Percentiles rank a stretch among this genome's conserved stretches.
Conservation (phyloP, 805 yeast genomes). For the Isabelozyma rhagii region DNA sequence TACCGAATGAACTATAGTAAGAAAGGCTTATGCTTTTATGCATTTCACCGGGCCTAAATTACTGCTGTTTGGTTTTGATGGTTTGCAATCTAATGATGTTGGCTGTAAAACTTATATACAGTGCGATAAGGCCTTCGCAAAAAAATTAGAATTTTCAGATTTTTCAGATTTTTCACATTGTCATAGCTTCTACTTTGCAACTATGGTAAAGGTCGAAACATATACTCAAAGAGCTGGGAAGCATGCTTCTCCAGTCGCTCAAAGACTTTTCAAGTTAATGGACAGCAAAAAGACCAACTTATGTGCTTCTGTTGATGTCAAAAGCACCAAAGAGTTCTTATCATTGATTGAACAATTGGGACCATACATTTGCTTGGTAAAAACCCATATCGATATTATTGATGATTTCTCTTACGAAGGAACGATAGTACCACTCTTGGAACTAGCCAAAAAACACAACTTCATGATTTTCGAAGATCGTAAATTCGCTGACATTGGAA, state of each 20-base stretch:
- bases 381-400: conserved; percentile 91
- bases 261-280: conserved; percentile 69
- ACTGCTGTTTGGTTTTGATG: too few relatives aligned
- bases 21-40: too few relatives aligned
- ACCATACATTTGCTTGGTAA: conserved; percentile 86
- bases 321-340: conserved; percentile 73
- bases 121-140: not conserved
- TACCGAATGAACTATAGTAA: not conserved
- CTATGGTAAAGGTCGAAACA: conserved; percentile 28
- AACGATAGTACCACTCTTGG: conserved; percentile 72
- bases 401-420: conserved; percentile 83
- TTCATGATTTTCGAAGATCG: conserved; percentile 95
- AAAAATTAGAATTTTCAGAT: not conserved
- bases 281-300: conserved; percentile 78
- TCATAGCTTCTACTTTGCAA: not conserved
- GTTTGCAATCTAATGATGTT: too few relatives aligned
- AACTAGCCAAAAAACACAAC: conserved; percentile 73
- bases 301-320: conserved; percentile 93
- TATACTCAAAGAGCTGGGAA: conserved; percentile 67
- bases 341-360: conserved; percentile 75
- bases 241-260: conserved; percentile 79
- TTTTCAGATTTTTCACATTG: not conserved
- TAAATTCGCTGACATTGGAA: conserved; percentile 97
- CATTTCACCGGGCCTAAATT: too few relatives aligned
- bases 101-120: not conserved